Evolutionary conservation across 169 alveolate species (phyloP), one percentile per base, ranked within the genome.

Genomic region (Eimeria tenella): DNA sequence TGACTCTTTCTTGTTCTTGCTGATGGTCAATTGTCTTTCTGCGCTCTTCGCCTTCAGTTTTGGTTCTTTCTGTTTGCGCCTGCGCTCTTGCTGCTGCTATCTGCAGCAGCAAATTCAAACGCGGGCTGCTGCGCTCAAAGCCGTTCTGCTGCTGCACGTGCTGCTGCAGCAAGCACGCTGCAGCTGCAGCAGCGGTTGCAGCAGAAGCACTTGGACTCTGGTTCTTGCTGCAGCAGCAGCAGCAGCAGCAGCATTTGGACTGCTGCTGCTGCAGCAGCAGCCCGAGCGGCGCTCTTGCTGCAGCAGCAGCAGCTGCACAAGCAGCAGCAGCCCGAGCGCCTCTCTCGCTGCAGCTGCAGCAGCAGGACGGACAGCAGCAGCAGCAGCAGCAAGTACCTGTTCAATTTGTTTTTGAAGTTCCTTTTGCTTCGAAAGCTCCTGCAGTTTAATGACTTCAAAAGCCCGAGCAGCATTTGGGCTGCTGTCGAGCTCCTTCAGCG

Each of bases 381-480:
- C 31, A 15, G 8, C 21, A 31, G 77, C 74, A 9, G 21, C 52
- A 13, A 42, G 4, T 42, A 71, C 95, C 96, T 97, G 97, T 74
- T 98, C 98, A 96, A 97, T 97, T 82, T 98, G 98, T 68, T 95
- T 97, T 92, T 98, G 99, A 49, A 98, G 93, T 94, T 99, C 99
- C 96, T 98, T 98, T 94, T 98, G 99, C 94, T 97, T 96, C 25
- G 99, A 98, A 93, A 97, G 97, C 94, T 99, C 99, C 96, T 99
- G 99, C 87, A 99, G 96, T 94, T 98, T 97, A 62, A 99, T 98
- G 31, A 99, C 94, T 91, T 99, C 99, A 87, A 99, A 99, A 21
- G 99, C 99, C 95, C 98, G 95, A 52, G 98, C 97, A 5, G 99
- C 99, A 94, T 98, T 98, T 0, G 99, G 98, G 17, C 99, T 97